Conservation (phyloP, 768 basidiomycete genomes). For the Termitomyces sp. region DNA sequence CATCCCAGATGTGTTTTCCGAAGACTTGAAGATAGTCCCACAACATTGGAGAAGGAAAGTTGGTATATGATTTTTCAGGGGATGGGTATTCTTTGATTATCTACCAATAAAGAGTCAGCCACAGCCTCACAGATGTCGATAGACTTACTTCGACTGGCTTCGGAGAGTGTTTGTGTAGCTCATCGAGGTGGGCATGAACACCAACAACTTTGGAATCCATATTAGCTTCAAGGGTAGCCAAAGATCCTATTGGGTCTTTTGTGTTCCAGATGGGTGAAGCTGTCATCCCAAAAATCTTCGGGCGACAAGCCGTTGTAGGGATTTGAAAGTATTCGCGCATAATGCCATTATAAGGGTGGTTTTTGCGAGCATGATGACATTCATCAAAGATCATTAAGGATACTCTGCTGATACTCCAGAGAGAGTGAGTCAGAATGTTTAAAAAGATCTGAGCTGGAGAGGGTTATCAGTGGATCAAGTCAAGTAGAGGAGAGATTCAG, state of each 20-base stretch:
- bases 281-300: constrained; percentile 92
- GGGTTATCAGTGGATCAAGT: not conserved
- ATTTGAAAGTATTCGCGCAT: constrained; percentile 64
- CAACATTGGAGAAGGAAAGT: constrained; percentile 50
- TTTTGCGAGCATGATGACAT: constrained; percentile 74
- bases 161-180: constrained; percentile 58
- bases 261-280: constrained; percentile 87
- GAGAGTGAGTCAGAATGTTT: constrained; percentile 76
- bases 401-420: constrained; percentile 69
- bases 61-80: constrained; percentile 41
- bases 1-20: constrained; percentile 40
- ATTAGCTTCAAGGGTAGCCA: constrained; percentile 63
- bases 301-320: constrained; percentile 40
- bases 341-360: constrained; percentile 75
- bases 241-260: constrained; percentile 59
- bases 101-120: constrained; percentile 30
- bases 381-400: constrained; percentile 78
- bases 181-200: constrained; percentile 65
- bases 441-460: constrained; percentile 76
- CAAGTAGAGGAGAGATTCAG: not conserved
- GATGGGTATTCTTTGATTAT: constrained; percentile 52
- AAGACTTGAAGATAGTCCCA: constrained; percentile 33
- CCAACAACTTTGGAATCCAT: constrained; percentile 73
- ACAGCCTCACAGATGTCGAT: not conserved
- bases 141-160: constrained; percentile 59